These are phyloP conservation scores for Russula sp. DNA, from an alignment of 768 basidiomycete genomes.

Conservation along the genomic window DNA sequence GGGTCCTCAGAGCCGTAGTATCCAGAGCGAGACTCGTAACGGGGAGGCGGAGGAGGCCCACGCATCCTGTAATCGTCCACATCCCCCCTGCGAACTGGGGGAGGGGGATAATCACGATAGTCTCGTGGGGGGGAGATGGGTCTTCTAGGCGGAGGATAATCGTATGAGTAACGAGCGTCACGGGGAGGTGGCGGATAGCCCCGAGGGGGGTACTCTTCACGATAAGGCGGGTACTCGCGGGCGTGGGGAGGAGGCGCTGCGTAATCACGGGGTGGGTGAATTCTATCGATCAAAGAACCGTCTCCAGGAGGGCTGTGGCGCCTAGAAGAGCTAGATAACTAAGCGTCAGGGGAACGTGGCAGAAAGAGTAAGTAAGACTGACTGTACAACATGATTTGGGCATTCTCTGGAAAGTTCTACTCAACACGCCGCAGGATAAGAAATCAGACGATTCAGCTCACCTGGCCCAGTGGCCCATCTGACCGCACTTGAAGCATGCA, in stretches of 20 bases:
- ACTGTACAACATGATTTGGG: conserved; percentile 50
- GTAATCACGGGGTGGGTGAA: conserved; percentile 49
- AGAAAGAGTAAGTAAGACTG: conserved; percentile 29
- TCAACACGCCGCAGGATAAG: conserved; percentile 7
- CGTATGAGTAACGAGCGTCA: conserved; percentile 58
- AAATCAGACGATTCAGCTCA: conserved; percentile 32
- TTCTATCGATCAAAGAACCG: conserved; percentile 51
- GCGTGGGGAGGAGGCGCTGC: conserved; percentile 35
- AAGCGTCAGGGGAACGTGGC: conserved; percentile 25
- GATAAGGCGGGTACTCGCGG: conserved; percentile 38
- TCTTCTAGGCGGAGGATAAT: conserved; percentile 45
- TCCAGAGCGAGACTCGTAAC: conserved; percentile 46
- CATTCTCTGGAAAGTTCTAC: conserved; percentile 53
- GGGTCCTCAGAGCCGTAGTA: conserved; percentile 41
- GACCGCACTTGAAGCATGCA: conserved; percentile 83
- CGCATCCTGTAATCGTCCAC: conserved; percentile 64
- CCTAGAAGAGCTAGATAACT: conserved; percentile 35
- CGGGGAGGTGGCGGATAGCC: conserved; percentile 39
- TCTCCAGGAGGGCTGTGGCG: conserved; percentile 38
- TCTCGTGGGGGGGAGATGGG: conserved; percentile 60
- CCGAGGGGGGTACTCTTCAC: conserved; percentile 50
- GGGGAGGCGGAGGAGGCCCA: conserved; percentile 48
- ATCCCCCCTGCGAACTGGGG: conserved; percentile 48
- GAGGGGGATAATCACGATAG: conserved; percentile 55
- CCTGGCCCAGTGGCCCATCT: conserved; percentile 88